Conservation (phyloP, 2,329 filamentous ascomycete genomes). For the Teratosphaeria nubilosa region DNA sequence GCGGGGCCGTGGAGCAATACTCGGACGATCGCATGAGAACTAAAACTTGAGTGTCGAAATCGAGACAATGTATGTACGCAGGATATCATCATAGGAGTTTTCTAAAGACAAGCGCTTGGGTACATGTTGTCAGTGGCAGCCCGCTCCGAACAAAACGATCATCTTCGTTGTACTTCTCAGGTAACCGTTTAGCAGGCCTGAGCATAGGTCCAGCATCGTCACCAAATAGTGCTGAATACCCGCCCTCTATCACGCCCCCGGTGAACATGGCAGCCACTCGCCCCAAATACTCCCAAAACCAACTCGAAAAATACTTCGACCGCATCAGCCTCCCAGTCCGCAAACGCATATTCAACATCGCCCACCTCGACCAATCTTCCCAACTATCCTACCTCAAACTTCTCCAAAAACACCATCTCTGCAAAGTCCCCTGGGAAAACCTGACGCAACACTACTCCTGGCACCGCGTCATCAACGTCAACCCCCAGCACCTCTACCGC, state of each 20-base stretch:
- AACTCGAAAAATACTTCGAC: slow-evolving; percentile 17
- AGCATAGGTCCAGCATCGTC: too few species aligned
- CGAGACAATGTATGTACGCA: too few species aligned
- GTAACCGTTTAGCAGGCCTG: too few species aligned
- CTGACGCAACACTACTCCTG: slow-evolving; percentile 42
- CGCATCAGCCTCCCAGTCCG: slow-evolving; percentile 15
- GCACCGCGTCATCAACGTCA: slow-evolving; percentile 38
- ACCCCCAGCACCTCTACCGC: slow-evolving; percentile 40
- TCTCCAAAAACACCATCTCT: slow-evolving; percentile 31
- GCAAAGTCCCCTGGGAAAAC: slow-evolving; percentile 48
- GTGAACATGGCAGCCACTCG: background rate
- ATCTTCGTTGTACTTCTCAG: too few species aligned
- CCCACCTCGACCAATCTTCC: slow-evolving; percentile 7
- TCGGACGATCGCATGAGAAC: too few species aligned
- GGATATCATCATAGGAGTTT: too few species aligned
- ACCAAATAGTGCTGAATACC: too few species aligned
- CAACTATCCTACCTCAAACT: slow-evolving; percentile 15
- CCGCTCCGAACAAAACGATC: too few species aligned
- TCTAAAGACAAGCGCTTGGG: too few species aligned
- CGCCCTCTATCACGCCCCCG: background rate
- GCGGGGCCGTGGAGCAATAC: too few species aligned
- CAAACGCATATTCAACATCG: slow-evolving; percentile 11
- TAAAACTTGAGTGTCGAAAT: too few species aligned
- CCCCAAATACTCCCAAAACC: slow-evolving; percentile 1
- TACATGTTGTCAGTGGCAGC: too few species aligned